phyloP scores from a whole-genome alignment of 2,329 filamentous ascomycete genomes.

The Tolypocladium sp. region DNA sequence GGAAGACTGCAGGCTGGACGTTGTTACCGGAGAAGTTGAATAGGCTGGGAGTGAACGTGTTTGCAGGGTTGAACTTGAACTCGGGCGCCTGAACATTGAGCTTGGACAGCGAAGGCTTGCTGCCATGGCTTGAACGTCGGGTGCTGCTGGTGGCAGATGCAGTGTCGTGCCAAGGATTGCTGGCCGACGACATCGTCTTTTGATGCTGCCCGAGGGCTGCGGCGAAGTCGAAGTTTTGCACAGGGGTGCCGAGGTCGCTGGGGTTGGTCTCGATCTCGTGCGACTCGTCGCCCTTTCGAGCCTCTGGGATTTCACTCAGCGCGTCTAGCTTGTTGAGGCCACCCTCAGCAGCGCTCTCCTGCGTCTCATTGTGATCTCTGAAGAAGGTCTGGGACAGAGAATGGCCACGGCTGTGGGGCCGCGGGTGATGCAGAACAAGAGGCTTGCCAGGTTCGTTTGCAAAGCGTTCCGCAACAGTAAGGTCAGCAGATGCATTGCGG shows the following conservation, averaged over 20 bases:
- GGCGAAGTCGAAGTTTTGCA: conserved; percentile 38
- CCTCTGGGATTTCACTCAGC: conserved; percentile 30
- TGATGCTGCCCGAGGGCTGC: conserved; percentile 39
- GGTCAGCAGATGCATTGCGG: conserved; percentile 37
- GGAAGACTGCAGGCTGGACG: conserved; percentile 42
- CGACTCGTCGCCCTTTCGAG: conserved; percentile 38
- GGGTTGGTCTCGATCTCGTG: conserved; percentile 67
- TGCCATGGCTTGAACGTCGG: conserved; percentile 45
- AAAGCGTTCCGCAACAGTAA: conserved; percentile 40
- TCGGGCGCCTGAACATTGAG: conserved; percentile 85
- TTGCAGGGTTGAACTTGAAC: conserved; percentile 65
- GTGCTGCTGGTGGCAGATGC: conserved; percentile 28
- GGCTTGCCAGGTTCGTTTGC: conserved; percentile 43
- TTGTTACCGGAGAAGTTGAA: conserved; percentile 38
- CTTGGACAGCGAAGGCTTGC: conserved; percentile 64
- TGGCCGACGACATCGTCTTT: conserved; percentile 44
- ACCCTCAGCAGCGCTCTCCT: conserved; percentile 27
- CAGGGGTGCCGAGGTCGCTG: conserved; percentile 60
- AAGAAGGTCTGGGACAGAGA: conserved; percentile 61
- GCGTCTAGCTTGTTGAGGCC: conserved; percentile 28
- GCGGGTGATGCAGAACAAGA: conserved; percentile 58
- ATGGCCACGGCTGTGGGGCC: conserved; percentile 65
- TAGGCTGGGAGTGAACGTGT: conserved; percentile 38
- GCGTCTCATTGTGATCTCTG: conserved; percentile 42
- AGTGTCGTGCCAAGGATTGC: conserved; percentile 55